A percentile compares a stretch with the other conserved stretches of the same genome.
Conservation (phyloP, 2,329 filamentous ascomycete species). For the Seiridium cupressi region DNA sequence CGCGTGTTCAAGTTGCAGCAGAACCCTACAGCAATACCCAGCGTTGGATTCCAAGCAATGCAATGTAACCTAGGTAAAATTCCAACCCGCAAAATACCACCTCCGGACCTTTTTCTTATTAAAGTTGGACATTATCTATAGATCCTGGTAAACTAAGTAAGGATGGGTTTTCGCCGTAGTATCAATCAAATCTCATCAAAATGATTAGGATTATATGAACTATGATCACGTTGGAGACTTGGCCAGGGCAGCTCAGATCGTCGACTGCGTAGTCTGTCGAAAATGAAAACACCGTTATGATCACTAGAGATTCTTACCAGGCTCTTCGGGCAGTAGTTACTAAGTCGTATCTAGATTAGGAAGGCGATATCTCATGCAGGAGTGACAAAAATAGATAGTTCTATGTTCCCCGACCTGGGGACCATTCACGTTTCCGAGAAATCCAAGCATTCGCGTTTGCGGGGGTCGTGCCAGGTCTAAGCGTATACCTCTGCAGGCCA, state of each 20-base stretch:
- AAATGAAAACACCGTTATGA: too few relatives aligned
- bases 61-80: background rate
- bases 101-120: too few relatives aligned
- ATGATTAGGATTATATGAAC: too few relatives aligned
- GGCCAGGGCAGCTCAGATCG: too few relatives aligned
- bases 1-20: background rate
- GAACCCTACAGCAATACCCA: background rate
- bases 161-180: too few relatives aligned
- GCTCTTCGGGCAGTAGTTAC: background rate
- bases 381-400: background rate
- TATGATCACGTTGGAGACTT: too few relatives aligned
- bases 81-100: background rate
- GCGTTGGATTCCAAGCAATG: background rate
- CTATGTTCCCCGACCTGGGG: background rate
- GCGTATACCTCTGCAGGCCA: background rate
- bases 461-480: background rate
- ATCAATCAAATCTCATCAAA: too few relatives aligned
- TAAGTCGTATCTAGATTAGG: background rate
- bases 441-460: too few relatives aligned
- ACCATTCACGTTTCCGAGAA: background rate
- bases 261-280: background rate
- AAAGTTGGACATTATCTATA: too few relatives aligned
- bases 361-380: background rate
- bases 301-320: background rate
- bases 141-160: too few relatives aligned